phyloP scores from a whole-genome alignment of 1,284 basidiomycete species.

The Austroboletus rostrupii region DNA sequence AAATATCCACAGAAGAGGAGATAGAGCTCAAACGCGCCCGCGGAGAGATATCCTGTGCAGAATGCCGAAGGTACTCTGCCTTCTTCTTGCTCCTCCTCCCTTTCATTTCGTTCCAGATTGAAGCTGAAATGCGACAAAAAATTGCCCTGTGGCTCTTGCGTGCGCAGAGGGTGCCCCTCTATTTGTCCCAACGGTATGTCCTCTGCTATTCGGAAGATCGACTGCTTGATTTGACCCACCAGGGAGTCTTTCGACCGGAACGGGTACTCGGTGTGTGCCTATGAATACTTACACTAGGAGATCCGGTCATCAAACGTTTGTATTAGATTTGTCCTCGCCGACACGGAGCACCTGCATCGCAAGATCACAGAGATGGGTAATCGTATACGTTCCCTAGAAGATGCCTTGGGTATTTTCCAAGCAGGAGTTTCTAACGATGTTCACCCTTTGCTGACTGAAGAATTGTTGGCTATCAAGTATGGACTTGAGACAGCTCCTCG shows the following conservation, averaged over 20 bases:
- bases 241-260: constrained; percentile 55
- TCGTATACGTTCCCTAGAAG: constrained; percentile 67
- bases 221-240: constrained; percentile 1
- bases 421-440: constrained; percentile 53
- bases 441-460: constrained; percentile 63
- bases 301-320: not conserved
- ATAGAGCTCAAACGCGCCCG: constrained; percentile 49
- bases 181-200: constrained; percentile 49
- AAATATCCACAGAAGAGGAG: constrained; percentile 46
- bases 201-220: not conserved
- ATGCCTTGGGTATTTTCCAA: constrained; percentile 63
- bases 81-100: constrained; percentile 1
- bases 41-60: constrained; percentile 57
- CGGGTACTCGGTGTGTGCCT: constrained; percentile 45
- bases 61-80: constrained; percentile 41
- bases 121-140: constrained; percentile 72
- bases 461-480: constrained; percentile 59
- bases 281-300: not conserved
- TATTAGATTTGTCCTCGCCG: constrained; percentile 60
- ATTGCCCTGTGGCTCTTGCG: constrained; percentile 49
- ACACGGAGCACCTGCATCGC: constrained; percentile 64
- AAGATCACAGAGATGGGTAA: constrained; percentile 72
- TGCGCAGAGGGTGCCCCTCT: constrained; percentile 41
- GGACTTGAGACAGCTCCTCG: constrained; percentile 38
- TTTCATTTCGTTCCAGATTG: constrained; percentile 36